A percentile compares a stretch with the other conserved stretches of the same genome.
phyloP scores from a whole-genome alignment of 208 protist species.

The Leishmania braziliensis region DNA sequence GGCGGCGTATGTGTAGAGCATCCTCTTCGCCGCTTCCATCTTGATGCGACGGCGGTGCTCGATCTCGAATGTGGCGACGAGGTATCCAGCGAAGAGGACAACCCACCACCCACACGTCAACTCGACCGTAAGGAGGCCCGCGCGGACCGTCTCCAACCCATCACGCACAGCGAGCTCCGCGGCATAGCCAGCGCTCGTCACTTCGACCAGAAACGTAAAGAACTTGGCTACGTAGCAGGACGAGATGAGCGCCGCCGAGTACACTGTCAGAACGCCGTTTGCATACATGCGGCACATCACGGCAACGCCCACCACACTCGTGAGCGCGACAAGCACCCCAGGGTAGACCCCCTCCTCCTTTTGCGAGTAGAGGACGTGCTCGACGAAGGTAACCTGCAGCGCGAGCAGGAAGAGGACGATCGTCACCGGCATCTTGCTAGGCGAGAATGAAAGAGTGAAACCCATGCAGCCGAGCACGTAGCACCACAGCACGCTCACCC shows the following conservation, averaged over 20 bases:
- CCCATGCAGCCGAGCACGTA: constrained; percentile 83
- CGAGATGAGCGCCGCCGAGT: constrained; percentile 55
- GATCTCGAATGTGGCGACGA: constrained; percentile 61
- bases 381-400: constrained; percentile 71
- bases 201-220: constrained; percentile 76
- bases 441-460: constrained; percentile 76
- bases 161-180: constrained; percentile 35
- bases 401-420: constrained; percentile 70
- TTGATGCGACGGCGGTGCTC: constrained; percentile 41
- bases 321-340: constrained; percentile 66
- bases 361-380: constrained; percentile 89
- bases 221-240: constrained; percentile 82
- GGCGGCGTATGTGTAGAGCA: constrained; percentile 43
- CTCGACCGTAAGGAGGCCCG: constrained; percentile 28
- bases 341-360: constrained; percentile 81
- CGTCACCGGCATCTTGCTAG: constrained; percentile 48
- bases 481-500: constrained; percentile 68
- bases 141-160: constrained; percentile 1
- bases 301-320: constrained; percentile 59
- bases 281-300: constrained; percentile 62
- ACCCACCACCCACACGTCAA: constrained; percentile 60
- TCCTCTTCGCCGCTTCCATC: constrained; percentile 29
- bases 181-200: constrained; percentile 73
- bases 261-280: constrained; percentile 56
- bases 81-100: constrained; percentile 50